A percentile compares a stretch with the other conserved stretches of the same genome.
Evolutionary conservation across 176 grass and related monocot genomes (phyloP).

Genomic region (Aechmea fasciata): DNA sequence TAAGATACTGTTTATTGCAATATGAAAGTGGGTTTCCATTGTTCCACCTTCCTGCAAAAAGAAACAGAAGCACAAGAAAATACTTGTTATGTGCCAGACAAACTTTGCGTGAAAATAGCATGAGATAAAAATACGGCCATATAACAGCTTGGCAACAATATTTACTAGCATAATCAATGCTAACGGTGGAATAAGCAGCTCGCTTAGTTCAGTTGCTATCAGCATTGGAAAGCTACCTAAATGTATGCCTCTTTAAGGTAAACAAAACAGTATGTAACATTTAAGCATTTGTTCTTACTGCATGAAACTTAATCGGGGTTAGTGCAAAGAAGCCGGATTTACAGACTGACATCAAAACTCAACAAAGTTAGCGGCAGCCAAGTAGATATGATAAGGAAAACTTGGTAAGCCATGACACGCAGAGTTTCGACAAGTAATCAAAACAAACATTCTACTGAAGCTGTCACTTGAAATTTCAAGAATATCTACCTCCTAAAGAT

Average conservation of each 20-base stretch:
- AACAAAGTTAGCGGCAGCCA: neutral
- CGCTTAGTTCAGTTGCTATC: neutral
- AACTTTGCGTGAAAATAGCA: neutral
- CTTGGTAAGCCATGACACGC: no score
- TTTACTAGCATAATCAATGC: neutral
- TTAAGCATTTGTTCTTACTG: neutral
- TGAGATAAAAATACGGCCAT: neutral
- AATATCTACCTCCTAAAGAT: no score
- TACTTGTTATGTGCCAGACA: slow-evolving; percentile 3
- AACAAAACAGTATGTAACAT: neutral
- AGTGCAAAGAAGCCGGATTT: neutral
- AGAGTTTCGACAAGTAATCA: no score
- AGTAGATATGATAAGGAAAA: no score
- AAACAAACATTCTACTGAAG: no score
- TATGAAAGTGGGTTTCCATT: slow-evolving; percentile 65
- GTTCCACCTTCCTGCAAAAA: slow-evolving; percentile 35
- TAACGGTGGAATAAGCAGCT: neutral
- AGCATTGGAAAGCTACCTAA: neutral
- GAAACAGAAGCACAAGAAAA: slow-evolving; percentile 4
- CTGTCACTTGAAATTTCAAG: no score
- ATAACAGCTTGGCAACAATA: neutral
- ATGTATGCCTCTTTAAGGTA: neutral
- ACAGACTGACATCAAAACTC: neutral
- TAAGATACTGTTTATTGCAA: slow-evolving; percentile 53
- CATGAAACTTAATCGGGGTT: neutral